Evolutionary conservation across 2,329 filamentous ascomycete species (phyloP), one percentile per base, ranked within the genome.

Genomic region (Trichocomaceae sp.): DNA sequence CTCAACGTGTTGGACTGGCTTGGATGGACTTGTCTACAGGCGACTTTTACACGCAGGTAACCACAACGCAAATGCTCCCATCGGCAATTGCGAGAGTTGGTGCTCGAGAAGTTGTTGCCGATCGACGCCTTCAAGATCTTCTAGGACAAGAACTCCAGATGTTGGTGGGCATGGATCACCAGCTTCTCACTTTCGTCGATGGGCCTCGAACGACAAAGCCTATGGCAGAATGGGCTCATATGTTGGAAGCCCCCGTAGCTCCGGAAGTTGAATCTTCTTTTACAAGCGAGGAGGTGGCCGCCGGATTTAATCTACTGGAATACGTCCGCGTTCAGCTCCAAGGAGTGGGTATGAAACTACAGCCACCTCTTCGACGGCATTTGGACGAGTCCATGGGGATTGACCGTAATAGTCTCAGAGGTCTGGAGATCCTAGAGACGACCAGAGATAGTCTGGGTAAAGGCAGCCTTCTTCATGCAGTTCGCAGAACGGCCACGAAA

Each of bases 1-100:
- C 66, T 29, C 69, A 79, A 51, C 71, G 72, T 46, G 75, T 95
- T 55, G 93, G 93, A 2, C 75, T 99, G 49, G 88, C 93, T 41
- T 99, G 93, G 93, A 77, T 97, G 47, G 93, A 99, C 71, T 75
- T 97, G 23, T 96, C 93, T 8, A 99, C 93, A 2, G 93, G 93
- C 13, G 88, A 92, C 63, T 99, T 99, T 72, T 90, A 85, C 64
- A 96, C 90, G 0, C 90, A 97, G 66, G 77, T 77, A 17, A 85
- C 87, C 0, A 84, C 85, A 19, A 72, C 91, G 7, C 76, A 81
- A 49, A 84, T 85, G 53, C 74, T 99, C 4, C 79, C 88, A n/a
- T 90, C 91, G 9, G 84, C 87, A 19, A 77, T 97, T 50, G 87
- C 91, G 26, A 84, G 92, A 23, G 86, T 97, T 59, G 83, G 83